Percentiles rank a stretch among this genome's conserved stretches.
Evolutionary conservation across 2,329 filamentous ascomycete species (phyloP).

Genomic region (Fusarium burgessii): DNA sequence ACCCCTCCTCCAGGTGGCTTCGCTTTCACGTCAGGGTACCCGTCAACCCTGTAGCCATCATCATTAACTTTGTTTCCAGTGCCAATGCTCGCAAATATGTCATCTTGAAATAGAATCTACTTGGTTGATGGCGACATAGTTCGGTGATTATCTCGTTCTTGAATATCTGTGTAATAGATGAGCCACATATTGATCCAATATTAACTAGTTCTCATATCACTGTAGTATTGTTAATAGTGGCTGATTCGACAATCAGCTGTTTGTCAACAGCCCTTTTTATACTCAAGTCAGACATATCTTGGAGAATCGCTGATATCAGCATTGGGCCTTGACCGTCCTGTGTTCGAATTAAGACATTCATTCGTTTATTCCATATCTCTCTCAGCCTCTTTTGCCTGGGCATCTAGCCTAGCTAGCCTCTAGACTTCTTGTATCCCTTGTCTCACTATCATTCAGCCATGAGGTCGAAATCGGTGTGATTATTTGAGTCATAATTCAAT

Average conservation of each 20-base stretch:
- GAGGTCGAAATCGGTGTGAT: not conserved
- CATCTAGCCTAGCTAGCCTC: not conserved
- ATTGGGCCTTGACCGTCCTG: constrained; percentile 7
- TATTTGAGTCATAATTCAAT: constrained; percentile 14
- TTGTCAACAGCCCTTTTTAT: not conserved
- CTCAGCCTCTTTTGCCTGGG: constrained; percentile 3
- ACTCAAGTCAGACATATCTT: not conserved
- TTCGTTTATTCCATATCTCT: constrained; percentile 22
- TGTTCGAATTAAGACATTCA: constrained; percentile 4
- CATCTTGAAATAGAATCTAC: not conserved
- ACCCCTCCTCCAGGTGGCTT: constrained; percentile 8
- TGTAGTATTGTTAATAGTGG: not conserved
- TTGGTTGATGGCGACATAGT: not conserved
- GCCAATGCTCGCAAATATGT: not conserved
- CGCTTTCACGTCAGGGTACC: not conserved
- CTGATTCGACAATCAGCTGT: not conserved
- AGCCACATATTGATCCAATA: not conserved
- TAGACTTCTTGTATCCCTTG: not conserved
- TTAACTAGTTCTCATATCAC: no score
- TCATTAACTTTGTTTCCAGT: not conserved
- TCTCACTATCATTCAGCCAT: not conserved
- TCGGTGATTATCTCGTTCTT: not conserved
- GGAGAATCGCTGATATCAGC: not conserved
- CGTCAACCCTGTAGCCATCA: not conserved
- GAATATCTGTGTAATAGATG: not conserved